Base-by-base conservation (phyloP, 2,329 filamentous ascomycete genomes). In the Pseudogymnoascus sp. region DNA sequence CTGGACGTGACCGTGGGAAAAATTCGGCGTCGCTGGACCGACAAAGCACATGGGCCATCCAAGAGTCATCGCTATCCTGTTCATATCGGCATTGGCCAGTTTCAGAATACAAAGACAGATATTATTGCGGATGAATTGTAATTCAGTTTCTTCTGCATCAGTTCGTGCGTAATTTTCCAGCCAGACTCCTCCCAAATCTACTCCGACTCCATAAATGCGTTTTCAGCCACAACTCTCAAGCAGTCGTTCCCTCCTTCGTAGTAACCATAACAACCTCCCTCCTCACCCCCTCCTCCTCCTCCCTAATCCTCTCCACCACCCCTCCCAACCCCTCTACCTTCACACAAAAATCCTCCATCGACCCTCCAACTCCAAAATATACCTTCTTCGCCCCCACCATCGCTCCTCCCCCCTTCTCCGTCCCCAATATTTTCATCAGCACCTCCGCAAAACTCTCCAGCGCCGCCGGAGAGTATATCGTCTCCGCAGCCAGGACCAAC, bases 361-460 rank as follows among this genome's bases (percentile, higher is more conserved):
- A 91, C 0, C 90, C 90, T 0, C 90, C 90, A 4, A 94, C 90
- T 2, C 90, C 90, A 73, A 94, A 94, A 73, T 94, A 94, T 9
- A 92, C 79, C 65, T 84, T 82, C 76, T 94, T 94, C 1, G 90
- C 90, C 2, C 82, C 89, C 4, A 93, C 80, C 18, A 91, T 76
- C 1, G 87, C 85, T 57, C 41, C 66, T 35, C 78, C 76, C 3
- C 70, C 69, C 57, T 72, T 68, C 58, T 85, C 78, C 58, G 74
- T 73, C 18, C 77, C 70, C 47, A 91, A 74, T 14, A 90, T 74
- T 3, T 75, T 75, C 41, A 87, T 78, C 11, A 91, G 76, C 4
- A 85, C 85, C 38, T 87, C 82, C 0, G 86, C 83, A 69, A 93
- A 94, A 0, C 84, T 80, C 35, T 77, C 75, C 20, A 91, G 79